Conservation (phyloP, 768 basidiomycete species). For the Phlegmacium glaucopus region DNA sequence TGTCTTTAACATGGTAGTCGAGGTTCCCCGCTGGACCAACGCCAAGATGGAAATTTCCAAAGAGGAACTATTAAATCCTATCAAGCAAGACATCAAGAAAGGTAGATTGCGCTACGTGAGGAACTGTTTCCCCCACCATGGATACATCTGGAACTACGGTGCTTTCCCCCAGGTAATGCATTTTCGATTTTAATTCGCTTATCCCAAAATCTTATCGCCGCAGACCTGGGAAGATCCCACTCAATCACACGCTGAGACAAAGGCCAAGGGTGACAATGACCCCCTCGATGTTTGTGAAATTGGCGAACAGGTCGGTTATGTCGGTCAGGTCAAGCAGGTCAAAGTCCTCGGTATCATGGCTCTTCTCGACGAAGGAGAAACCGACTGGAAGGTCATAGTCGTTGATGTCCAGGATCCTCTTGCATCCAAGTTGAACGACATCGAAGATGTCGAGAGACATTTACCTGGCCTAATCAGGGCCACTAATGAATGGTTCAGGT, state of each 20-base stretch:
- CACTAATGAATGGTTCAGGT: constrained; percentile 99
- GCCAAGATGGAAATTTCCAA: constrained; percentile 99
- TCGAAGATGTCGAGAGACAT: constrained; percentile 98
- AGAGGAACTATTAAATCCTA: constrained; percentile 98
- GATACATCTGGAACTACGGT: constrained; percentile 99
- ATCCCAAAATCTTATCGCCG: constrained; percentile 9
- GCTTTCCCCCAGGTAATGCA: constrained; percentile 92
- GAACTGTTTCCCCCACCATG: constrained; percentile 99
- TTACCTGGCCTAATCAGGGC: constrained; percentile 95
- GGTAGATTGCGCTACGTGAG: constrained; percentile 94
- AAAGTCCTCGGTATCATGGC: constrained; percentile 99
- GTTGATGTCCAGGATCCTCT: constrained; percentile 95
- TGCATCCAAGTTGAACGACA: constrained; percentile 95
- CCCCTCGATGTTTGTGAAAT: constrained; percentile 99
- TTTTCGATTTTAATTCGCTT: not conserved
- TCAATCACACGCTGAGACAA: constrained; percentile 88
- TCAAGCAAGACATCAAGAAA: constrained; percentile 99
- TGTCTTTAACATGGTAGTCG: constrained; percentile 98
- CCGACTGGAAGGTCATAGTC: constrained; percentile 99
- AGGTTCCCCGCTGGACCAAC: constrained; percentile 99
- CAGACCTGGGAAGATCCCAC: constrained; percentile 99
- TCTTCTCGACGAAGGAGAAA: constrained; percentile 97
- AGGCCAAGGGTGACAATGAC: constrained; percentile 98
- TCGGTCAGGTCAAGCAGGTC: constrained; percentile 98
- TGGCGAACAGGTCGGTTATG: constrained; percentile 96